phyloP scores from a whole-genome alignment of 2,329 filamentous ascomycete species.

The Beauveria sp. region DNA sequence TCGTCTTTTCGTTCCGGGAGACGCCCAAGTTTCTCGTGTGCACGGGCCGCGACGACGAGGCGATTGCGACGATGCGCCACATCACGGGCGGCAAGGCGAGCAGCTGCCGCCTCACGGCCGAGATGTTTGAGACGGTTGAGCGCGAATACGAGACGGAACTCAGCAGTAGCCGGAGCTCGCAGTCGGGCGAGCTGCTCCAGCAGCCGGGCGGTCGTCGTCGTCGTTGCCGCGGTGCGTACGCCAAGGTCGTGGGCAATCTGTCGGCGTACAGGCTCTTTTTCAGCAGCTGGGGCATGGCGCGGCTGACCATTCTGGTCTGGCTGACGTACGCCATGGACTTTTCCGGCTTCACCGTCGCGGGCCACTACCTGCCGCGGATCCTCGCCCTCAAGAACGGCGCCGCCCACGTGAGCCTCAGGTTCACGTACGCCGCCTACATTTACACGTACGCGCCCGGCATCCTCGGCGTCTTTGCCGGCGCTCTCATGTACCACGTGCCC shows the following conservation, averaged over 20 bases:
- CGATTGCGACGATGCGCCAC: constrained; percentile 38
- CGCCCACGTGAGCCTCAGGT: constrained; percentile 32
- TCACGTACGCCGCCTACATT: constrained; percentile 45
- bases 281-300: constrained; percentile 24
- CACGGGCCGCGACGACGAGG: constrained; percentile 36
- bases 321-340: constrained; percentile 32
- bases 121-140: constrained; percentile 25
- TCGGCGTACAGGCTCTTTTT: constrained; percentile 27
- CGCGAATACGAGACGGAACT: constrained; percentile 15
- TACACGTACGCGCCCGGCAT: constrained; percentile 47
- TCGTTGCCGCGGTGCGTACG: constrained; percentile 9
- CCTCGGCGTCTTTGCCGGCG: constrained; percentile 41
- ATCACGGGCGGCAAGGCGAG: constrained; percentile 34
- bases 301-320: constrained; percentile 28
- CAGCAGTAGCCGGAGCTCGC: constrained; percentile 14
- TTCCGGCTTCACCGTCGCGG: constrained; percentile 31
- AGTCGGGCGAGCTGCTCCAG: constrained; percentile 13
- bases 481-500: constrained; percentile 31
- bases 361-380: constrained; percentile 40
- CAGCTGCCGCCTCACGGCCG: constrained; percentile 27
- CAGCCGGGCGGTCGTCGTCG: constrained; percentile 11
- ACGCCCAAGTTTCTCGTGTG: constrained; percentile 40
- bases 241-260: constrained; percentile 16
- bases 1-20: constrained; percentile 40
- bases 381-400: constrained; percentile 43